Base-by-base conservation (phyloP, 2,329 filamentous ascomycete species). In the Pseudogymnoascus sp. region DNA sequence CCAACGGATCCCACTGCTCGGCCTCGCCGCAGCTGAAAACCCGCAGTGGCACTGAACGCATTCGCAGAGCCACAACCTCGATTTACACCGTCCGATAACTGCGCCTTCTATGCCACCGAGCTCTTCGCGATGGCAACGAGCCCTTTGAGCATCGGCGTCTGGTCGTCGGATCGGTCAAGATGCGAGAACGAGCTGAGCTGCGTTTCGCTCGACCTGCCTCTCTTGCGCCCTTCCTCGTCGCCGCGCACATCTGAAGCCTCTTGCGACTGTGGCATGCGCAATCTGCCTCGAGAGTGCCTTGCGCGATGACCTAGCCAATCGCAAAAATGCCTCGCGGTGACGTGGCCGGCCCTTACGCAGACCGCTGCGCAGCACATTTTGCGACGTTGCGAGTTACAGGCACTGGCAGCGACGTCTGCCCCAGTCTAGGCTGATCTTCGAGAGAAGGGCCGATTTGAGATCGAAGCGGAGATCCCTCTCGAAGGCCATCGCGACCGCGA, bases 321-420 rank as follows among this genome's bases (percentile, higher is more conserved):
- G 40, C 31, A 53, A 59, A 62, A 62, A 21, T 62, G 60, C 60
- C 60, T 62, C 60, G 23, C 60, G 8, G 50, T 56, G 60, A 62
- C 60, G 40, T 62, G 38, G 60, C 23, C 36, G 38, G 60, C 60
- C 38, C 40, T 28, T 62, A 25, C n/a, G 28, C 34, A 46, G 38
- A n/a, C 38, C 42, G 37, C n/a, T 6, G 28, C 38, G 60, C 38
- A 23, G 38, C 14, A 36, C 37, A 1, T 11, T 59, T 59, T 59
- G 23, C 50, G 31, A 59, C 50, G 1, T 11, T 62, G 60, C 40
- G 40, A 46, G 40, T 62, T 62, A 40, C 16, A 28, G 5, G 40
- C 37, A 38, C 37, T 28, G 34, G 46, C 46, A 25, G 21, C 18
- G 18, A 53, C 46, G 8, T 12, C 7, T 53, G 18, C 50, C 50